A percentile compares a stretch with the other conserved stretches of the same genome.
Evolutionary conservation across 192 early-diverging fungal species (phyloP).

Genomic region (Pilaira anomala): DNA sequence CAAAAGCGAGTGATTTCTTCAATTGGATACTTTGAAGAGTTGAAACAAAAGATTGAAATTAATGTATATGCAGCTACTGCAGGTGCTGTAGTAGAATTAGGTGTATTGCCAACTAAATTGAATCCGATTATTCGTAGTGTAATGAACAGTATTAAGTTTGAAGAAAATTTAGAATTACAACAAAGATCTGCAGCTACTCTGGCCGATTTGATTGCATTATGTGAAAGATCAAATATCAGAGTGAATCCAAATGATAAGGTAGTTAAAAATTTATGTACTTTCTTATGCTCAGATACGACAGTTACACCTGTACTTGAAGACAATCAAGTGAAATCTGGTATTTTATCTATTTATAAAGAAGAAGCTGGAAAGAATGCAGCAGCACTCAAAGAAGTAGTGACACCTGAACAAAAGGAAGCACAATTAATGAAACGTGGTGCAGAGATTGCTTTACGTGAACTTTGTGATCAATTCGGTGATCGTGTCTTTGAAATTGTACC

Average conservation of each 20-base stretch:
- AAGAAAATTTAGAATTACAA: slow-evolving; percentile 60
- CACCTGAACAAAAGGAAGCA: slow-evolving; percentile 41
- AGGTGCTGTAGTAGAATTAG: slow-evolving; percentile 77
- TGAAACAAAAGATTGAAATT: slow-evolving; percentile 62
- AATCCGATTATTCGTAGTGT: slow-evolving; percentile 82
- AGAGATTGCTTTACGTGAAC: slow-evolving; percentile 52
- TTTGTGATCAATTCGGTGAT: slow-evolving; percentile 65
- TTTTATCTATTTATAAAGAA: slow-evolving; percentile 49
- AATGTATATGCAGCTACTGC: slow-evolving; percentile 71
- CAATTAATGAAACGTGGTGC: slow-evolving; percentile 68
- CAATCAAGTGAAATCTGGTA: slow-evolving; percentile 44
- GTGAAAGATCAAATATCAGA: slow-evolving; percentile 41
- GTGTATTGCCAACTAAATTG: slow-evolving; percentile 74
- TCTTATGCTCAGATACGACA: slow-evolving; percentile 79
- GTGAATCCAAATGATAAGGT: slow-evolving; percentile 78
- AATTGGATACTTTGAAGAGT: slow-evolving; percentile 61
- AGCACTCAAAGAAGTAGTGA: slow-evolving; percentile 36
- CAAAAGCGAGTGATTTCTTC: slow-evolving; percentile 60
- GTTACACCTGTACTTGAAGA: slow-evolving; percentile 62
- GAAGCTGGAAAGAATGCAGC: slow-evolving; percentile 29
- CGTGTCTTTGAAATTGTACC: slow-evolving; percentile 67
- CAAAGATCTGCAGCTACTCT: slow-evolving; percentile 51
- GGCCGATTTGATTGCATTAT: slow-evolving; percentile 48
- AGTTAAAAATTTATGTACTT: slow-evolving; percentile 79
- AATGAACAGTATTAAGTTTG: slow-evolving; percentile 82